Evolutionary conservation across 345 rosid species (phyloP), one percentile per base, ranked within the genome.

Genomic region (Gossypium bickii): DNA sequence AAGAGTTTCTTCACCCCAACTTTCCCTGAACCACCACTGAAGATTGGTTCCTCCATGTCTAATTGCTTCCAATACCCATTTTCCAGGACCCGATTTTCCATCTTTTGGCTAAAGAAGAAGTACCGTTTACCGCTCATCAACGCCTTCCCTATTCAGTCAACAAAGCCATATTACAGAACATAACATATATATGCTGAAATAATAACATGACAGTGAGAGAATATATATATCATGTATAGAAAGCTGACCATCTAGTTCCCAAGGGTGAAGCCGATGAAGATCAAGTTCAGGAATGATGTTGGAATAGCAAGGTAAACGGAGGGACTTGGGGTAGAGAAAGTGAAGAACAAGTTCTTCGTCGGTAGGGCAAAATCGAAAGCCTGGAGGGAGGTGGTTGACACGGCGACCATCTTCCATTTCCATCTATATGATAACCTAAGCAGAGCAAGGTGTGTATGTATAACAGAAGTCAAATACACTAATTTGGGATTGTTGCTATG

Each of bases 311-410:
- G 77, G 77, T 17, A 74, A 76, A 17, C 60, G 63, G 24, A 78
- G 53, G 12, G 78, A 76, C 76, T 78, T 86, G 59, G 74, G 81
- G 18, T 59, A 64, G 76, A 86, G 87, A 49, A 83, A 86, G 83
- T 86, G 83, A 73, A 84, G 80, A 41, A 86, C 68, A 1, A 84
- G 87, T n/a, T 86, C 89, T 67, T 86, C 85, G 56, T 86, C 89
- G 2, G 84, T 84, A 1, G 89, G 89, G 52, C 70, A 45, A 74
- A 86, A 86, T 16, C 56, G 38, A 61, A 86, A 86, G 13, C 87
- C 89, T 0, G 89, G 89, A 11, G 87, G 89, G n/a, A 86, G 85
- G 4, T 51, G 45, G 15, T 73, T 80, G 60, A 78, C 38, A 15
- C 60, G 2, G 10, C 77, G 2, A 1, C 70, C 77, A 38, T 74